Conservation (phyloP, 192 early-diverging fungal species). For the Linnemannia exigua region DNA sequence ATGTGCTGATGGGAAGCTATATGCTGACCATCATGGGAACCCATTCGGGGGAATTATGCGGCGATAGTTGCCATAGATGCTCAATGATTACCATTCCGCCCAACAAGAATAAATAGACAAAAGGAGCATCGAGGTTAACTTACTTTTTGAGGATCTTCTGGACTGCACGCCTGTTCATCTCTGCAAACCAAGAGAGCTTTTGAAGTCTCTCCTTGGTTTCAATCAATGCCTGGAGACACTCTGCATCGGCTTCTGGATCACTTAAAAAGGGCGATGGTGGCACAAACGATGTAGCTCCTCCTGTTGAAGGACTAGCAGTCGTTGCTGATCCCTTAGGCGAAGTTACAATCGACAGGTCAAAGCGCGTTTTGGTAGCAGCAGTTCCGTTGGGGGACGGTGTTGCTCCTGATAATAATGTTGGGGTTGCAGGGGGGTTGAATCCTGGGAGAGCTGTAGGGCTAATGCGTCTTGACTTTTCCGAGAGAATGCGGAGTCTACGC, state of each 20-base stretch:
- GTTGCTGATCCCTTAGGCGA: slow-evolving; percentile 12
- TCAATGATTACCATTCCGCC: not conserved
- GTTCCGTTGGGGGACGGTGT: not conserved
- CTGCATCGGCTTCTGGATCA: slow-evolving; percentile 57
- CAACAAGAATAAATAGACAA: not conserved
- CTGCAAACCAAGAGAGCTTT: slow-evolving; percentile 67
- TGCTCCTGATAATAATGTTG: not conserved
- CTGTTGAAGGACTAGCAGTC: not conserved
- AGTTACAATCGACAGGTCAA: slow-evolving; percentile 40
- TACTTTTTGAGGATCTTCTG: slow-evolving; percentile 75
- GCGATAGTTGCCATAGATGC: not conserved
- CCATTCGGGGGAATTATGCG: not conserved
- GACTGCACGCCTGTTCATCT: slow-evolving; percentile 65
- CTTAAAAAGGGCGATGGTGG: slow-evolving; percentile 47
- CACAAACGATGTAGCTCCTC: slow-evolving; percentile 9
- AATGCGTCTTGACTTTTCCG: slow-evolving; percentile 63
- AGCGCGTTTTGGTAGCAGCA: not conserved
- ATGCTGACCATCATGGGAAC: not conserved
- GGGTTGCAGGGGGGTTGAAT: not conserved
- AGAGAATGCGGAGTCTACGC: slow-evolving; percentile 72
- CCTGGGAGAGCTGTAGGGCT: not conserved
- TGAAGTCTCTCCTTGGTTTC: slow-evolving; percentile 62
- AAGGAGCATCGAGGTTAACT: slow-evolving; percentile 10
- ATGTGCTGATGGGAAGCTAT: not conserved
- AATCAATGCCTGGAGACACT: slow-evolving; percentile 59